Evolutionary conservation across 345 rosid species (phyloP), one percentile per base, ranked within the genome.

Genomic region (Hypericum perforatum): DNA sequence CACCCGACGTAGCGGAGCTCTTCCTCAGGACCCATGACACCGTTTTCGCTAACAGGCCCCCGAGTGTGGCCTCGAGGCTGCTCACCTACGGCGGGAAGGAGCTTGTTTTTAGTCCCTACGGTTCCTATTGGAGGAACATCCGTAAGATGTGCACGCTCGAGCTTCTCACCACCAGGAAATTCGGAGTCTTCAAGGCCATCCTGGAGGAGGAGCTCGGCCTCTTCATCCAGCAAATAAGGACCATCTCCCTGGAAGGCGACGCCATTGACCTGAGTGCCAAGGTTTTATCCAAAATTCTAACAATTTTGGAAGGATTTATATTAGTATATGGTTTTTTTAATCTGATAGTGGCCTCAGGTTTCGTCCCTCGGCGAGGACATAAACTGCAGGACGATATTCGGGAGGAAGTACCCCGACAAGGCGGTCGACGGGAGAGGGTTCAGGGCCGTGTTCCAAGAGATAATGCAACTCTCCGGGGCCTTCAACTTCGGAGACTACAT

Each of bases 381-480:
- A 65, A 61, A 57, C 29, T 73, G 74, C 40, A 68, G 77, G 57
- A 75, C 80, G 86, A 69, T 78, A 16, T 63, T 80, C n/a, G 72
- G n/a, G n/a, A n/a, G n/a, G n/a, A n/a, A n/a, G n/a, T n/a, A n/a
- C n/a, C n/a, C n/a, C n/a, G n/a, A n/a, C 9, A 37, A 67, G 44
- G 75, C 71, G 10, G 49, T 58, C 8, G 62, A 68, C 46, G 77
- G 64, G 48, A 77, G 56, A 50, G 72, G 76, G 9, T 78, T 83
- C 54, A 58, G 55, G 39, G 56, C 64, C 7, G 61, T 77, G 60
- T 68, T 74, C 45, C 70, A 67, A 16, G 75, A 80, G 58, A 66
- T 7, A 10, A 55, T 70, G n/a, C n/a, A n/a, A n/a, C n/a, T n/a
- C n/a, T n/a, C n/a, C n/a, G n/a, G n/a, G n/a, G n/a, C n/a, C n/a